Evolutionary conservation across 1,139 yeast species (phyloP).

Genomic region (Pichia sp.): DNA sequence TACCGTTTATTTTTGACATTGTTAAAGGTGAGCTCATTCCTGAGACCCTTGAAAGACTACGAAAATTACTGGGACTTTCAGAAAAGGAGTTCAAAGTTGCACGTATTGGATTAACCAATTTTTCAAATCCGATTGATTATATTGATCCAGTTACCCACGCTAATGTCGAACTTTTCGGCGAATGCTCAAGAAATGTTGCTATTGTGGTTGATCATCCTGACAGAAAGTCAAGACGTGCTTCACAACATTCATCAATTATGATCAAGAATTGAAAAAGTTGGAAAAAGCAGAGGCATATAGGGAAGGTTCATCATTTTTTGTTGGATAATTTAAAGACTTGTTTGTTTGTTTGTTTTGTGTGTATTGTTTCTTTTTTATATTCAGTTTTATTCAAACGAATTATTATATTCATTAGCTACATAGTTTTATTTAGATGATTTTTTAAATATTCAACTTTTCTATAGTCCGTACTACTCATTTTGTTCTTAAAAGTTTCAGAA

Average conservation of each 20-base stretch:
- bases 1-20: conserved; percentile 74
- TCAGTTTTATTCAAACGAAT: not conserved
- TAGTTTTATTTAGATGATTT: conserved; percentile 1
- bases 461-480: conserved; percentile 73
- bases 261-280: conserved; percentile 38
- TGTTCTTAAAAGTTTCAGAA: conserved; percentile 50
- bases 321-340: not conserved
- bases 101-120: conserved; percentile 49
- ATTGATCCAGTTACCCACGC: conserved; percentile 50
- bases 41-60: conserved; percentile 65
- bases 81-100: conserved; percentile 74
- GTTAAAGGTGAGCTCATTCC: conserved; percentile 57
- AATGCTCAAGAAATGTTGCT: conserved; percentile 32
- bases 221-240: conserved; percentile 45
- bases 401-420: not conserved
- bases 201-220: conserved; percentile 87
- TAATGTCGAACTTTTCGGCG: conserved; percentile 50
- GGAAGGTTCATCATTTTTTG: not conserved
- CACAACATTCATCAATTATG: conserved; percentile 57
- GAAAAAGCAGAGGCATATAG: not conserved
- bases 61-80: conserved; percentile 64
- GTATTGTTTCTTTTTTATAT: not conserved
- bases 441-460: conserved; percentile 29
- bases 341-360: conserved; percentile 1
- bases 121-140: conserved; percentile 32